A percentile compares a stretch with the other conserved stretches of the same genome.
These are phyloP conservation scores for Nakazawaea holstii DNA, from an alignment of 805 yeast genomes.

Conservation along the genomic window DNA sequence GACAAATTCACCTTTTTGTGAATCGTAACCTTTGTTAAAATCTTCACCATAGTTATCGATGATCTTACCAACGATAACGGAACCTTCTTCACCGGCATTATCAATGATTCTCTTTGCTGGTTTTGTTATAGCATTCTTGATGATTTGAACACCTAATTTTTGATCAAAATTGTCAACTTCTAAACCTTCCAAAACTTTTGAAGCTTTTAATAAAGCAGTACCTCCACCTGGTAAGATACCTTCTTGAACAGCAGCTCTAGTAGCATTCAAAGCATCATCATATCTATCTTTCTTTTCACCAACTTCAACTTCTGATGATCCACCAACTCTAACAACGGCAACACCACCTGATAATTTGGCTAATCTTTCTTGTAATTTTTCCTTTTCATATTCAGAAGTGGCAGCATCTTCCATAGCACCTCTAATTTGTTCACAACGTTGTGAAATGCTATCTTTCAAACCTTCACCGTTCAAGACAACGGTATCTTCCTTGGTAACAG, in stretches of 20 bases:
- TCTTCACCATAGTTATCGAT: constrained; percentile 53
- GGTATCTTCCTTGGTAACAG: constrained; percentile 94
- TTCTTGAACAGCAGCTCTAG: constrained; percentile 98
- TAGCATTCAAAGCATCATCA: constrained; percentile 97
- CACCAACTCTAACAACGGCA: constrained; percentile 97
- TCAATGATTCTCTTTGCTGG: constrained; percentile 95
- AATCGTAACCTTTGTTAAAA: constrained; percentile 88
- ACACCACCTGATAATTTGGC: constrained; percentile 98
- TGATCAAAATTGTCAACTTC: constrained; percentile 89
- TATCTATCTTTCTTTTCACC: constrained; percentile 99
- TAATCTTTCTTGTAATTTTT: constrained; percentile 94
- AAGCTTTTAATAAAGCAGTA: constrained; percentile 93
- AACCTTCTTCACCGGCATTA: constrained; percentile 97
- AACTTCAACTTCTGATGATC: constrained; percentile 94
- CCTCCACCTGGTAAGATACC: constrained; percentile 99
- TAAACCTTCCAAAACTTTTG: constrained; percentile 64
- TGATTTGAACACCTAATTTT: constrained; percentile 91
- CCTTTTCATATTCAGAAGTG: constrained; percentile 89
- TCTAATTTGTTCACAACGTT: constrained; percentile 93
- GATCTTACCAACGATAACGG: constrained; percentile 92
- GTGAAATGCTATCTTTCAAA: constrained; percentile 67
- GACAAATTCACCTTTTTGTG: constrained; percentile 87
- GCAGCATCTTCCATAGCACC: constrained; percentile 65
- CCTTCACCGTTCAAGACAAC: constrained; percentile 93
- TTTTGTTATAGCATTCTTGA: constrained; percentile 85